Evolutionary conservation across 176 grass and related monocot genomes (phyloP), one percentile per base, ranked within the genome.

Genomic region (Phoenix roebelenii): DNA sequence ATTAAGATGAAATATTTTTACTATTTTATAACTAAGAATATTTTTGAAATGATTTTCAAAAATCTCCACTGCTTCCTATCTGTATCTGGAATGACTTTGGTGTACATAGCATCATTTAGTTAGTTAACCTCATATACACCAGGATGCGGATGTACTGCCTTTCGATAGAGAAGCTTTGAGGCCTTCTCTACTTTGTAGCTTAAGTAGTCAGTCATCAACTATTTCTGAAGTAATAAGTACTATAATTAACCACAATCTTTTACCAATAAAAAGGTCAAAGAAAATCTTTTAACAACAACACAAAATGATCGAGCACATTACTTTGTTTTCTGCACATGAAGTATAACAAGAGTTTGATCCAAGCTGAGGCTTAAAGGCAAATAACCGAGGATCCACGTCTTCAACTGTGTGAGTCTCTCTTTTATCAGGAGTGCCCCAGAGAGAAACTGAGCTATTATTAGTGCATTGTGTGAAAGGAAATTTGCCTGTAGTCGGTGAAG

Each of bases 401-500:
- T 79, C 74, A 79, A 89, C 72, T 55, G 56, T 1, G 16, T 63
- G 59, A 70, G 60, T 50, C 22, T 69, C 71, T 56, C n/a, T 60
- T 63, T 65, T 76, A 52, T 66, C 49, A 22, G 54, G 12, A 55
- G 10, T 15, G 14, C 0, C 10, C 35, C 7, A 44, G 39, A 51
- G 17, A 53, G 32, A 59, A 57, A 79, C 58, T 67, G 71, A 65
- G 18, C 51, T 84, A 9, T 55, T 57, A 60, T 66, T 57, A 44
- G 35, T 20, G 66, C 51, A 73, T 71, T 71, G 71, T 23, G 72
- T 71, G 76, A 75, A 90, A 9, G 84, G 78, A 58, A 89, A 76
- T 59, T 80, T 93, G 16, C 85, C 94, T 15, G 82, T 99, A 63
- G 88, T 93, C 66, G 94, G 94, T 71, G 88, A 99, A 81, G 82